A percentile compares a stretch with the other conserved stretches of the same genome.
Evolutionary conservation across 805 yeast species (phyloP).

Genomic region (Myxozyma sirexii): DNA sequence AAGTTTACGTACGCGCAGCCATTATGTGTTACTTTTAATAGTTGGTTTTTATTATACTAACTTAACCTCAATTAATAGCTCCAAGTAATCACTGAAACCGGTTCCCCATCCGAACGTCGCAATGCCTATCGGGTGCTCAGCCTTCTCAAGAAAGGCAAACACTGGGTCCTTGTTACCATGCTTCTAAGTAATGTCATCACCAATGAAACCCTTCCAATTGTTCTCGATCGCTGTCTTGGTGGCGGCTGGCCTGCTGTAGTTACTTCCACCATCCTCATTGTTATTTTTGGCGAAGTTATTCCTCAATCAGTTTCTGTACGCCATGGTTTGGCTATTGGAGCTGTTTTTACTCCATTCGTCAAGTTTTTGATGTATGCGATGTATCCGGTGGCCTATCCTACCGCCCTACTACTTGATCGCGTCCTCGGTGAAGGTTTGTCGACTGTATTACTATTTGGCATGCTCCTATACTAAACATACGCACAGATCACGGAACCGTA

Average conservation of each 20-base stretch:
- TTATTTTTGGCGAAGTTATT: slow-evolving; percentile 92
- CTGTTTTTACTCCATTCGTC: slow-evolving; percentile 88
- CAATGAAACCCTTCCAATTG: slow-evolving; percentile 75
- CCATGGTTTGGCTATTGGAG: slow-evolving; percentile 89
- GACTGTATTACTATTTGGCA: not conserved
- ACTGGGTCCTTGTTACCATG: slow-evolving; percentile 92
- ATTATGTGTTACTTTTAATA: not conserved
- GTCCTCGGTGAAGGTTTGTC: slow-evolving; percentile 67
- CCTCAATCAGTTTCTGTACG: slow-evolving; percentile 94
- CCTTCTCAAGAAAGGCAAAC: slow-evolving; percentile 81
- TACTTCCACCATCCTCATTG: slow-evolving; percentile 88
- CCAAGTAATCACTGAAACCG: slow-evolving; percentile 87
- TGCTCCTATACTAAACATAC: not conserved
- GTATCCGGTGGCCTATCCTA: slow-evolving; percentile 93
- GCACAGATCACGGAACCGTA: slow-evolving; percentile 87
- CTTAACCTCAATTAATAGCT: no score
- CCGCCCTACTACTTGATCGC: slow-evolving; percentile 76
- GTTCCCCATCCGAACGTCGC: slow-evolving; percentile 62
- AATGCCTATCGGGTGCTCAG: slow-evolving; percentile 72
- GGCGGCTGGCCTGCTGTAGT: slow-evolving; percentile 98
- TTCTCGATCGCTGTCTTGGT: slow-evolving; percentile 86
- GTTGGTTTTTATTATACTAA: not conserved
- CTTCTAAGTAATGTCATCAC: slow-evolving; percentile 44
- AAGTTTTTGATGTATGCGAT: slow-evolving; percentile 78
- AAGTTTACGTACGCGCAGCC: slow-evolving; percentile 57